Conservation (phyloP, 2,329 filamentous ascomycete genomes). For the Trichoderma koningii region DNA sequence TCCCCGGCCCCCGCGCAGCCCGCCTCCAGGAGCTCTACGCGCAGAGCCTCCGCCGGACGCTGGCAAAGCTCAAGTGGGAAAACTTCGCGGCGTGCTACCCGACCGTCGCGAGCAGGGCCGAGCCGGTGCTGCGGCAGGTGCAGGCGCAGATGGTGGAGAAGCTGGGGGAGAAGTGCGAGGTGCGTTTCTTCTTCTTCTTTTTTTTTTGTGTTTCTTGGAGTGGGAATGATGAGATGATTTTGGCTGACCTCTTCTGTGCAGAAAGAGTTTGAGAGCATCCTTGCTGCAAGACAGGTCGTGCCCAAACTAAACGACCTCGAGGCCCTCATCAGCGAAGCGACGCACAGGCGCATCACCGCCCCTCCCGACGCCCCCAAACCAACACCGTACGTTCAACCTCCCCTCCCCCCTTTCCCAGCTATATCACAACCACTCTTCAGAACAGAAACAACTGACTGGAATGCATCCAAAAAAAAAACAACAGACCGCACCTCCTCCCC, state of each 20-base stretch:
- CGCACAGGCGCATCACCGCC: slow-evolving; percentile 33
- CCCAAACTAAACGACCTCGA: slow-evolving; percentile 62
- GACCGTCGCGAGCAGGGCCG: slow-evolving; percentile 55
- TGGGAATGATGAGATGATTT: background rate
- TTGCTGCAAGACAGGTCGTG: slow-evolving; percentile 55
- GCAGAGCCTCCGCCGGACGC: slow-evolving; percentile 54
- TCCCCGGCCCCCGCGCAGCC: slow-evolving; percentile 59
- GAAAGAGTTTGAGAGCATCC: slow-evolving; percentile 60
- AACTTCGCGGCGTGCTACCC: slow-evolving; percentile 65
- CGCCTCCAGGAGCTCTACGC: slow-evolving; percentile 58
- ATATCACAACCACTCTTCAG: background rate
- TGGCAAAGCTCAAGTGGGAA: slow-evolving; percentile 57
- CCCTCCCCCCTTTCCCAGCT: background rate
- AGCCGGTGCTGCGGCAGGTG: slow-evolving; percentile 54
- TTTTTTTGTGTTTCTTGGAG: background rate
- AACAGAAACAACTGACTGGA: background rate
- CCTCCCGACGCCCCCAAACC: slow-evolving; percentile 39
- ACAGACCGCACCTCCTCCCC: slow-evolving; percentile 59
- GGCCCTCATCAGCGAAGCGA: slow-evolving; percentile 55
- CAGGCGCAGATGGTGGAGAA: slow-evolving; percentile 61
- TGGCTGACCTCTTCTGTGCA: slow-evolving; percentile 30
- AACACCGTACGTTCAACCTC: slow-evolving; percentile 46
- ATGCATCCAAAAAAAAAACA: no score
- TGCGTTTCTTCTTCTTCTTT: slow-evolving; percentile 34
- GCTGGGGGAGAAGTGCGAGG: slow-evolving; percentile 55